Base-by-base conservation (phyloP, 2,329 filamentous ascomycete species). In the Penicillium expansum region DNA sequence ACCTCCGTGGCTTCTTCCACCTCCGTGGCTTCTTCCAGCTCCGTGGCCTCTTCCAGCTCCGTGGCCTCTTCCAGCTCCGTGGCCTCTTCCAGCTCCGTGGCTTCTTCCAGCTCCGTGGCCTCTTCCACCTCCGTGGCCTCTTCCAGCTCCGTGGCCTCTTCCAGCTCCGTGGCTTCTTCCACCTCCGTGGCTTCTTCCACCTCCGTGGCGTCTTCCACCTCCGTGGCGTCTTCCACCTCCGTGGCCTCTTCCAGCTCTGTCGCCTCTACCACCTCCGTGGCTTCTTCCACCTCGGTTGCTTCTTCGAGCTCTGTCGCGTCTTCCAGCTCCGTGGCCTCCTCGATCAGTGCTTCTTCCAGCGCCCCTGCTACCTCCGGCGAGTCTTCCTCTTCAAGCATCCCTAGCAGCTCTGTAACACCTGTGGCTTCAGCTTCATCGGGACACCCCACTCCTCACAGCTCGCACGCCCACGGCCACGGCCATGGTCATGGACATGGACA, bases 231-330 rank as follows among this genome's bases (percentile, higher is more conserved):
- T 13, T 45, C 51, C 32, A 42, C 1, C 6, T 35, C 16, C 0
- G 33, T n/a, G 3, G 33, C 33, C 4, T 35, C 33, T n/a, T 35
- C 33, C 7, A 35, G 16, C 16, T n/a, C 35, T 0, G 35, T 18
- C 0, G 35, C 35, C 5, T 37, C 35, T 10, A 18, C 35, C 7
- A 37, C 8, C n/a, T 37, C 35, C 0, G 35, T 37, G 1, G 35
- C 47, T 13, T 38, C 51, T 42, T 50, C 54, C 8, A 32, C 30
- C 55, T 49, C 50, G 5, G 37, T 42, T 13, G 27, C 27, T 1
- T 30, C 42, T 4, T 59, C 63, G 5, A 61, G 49, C 55, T 50
- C 59, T 13, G 22, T 30, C 3, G 16, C 56, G 10, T n/a, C 53
- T 1, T 57, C 57, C 3, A 48, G 42, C 37, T 48, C 50, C 3